phyloP scores from a whole-genome alignment of 2,329 filamentous ascomycete genomes.

The Emericellopsis atlantica region DNA sequence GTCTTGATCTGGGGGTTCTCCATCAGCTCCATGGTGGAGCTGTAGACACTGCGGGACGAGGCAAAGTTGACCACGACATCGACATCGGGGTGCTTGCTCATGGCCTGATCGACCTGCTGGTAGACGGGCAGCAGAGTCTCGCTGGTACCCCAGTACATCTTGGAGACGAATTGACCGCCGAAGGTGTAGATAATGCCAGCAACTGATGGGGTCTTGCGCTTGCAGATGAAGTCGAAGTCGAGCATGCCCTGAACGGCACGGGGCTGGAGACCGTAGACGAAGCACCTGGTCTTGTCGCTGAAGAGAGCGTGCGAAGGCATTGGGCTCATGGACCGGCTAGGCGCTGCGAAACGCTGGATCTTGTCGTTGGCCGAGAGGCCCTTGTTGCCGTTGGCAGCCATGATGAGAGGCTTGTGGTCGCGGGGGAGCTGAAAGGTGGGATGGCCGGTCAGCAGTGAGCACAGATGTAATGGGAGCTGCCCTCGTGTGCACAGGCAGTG shows the following conservation, averaged over 20 bases:
- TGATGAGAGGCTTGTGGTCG: slow-evolving; percentile 17
- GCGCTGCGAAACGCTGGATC: slow-evolving; percentile 89
- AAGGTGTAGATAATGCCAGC: slow-evolving; percentile 99
- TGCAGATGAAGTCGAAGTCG: slow-evolving; percentile 99
- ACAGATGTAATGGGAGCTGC: not conserved
- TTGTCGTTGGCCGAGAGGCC: slow-evolving; percentile 85
- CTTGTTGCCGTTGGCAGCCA: slow-evolving; percentile 40
- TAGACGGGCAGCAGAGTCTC: slow-evolving; percentile 98
- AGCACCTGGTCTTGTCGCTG: slow-evolving; percentile 99
- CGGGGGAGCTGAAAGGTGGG: not conserved
- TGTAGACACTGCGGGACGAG: slow-evolving; percentile 96
- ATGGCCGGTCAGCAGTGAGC: not conserved
- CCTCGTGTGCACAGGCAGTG: not conserved
- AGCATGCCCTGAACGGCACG: slow-evolving; percentile 87
- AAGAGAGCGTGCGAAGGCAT: slow-evolving; percentile 83
- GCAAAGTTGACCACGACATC: slow-evolving; percentile 99
- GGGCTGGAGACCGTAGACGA: slow-evolving; percentile 98
- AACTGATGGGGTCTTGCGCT: slow-evolving; percentile 89
- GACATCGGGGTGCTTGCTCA: slow-evolving; percentile 92
- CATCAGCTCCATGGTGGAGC: slow-evolving; percentile 98
- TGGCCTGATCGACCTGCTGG: slow-evolving; percentile 84
- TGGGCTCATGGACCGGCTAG: slow-evolving; percentile 85
- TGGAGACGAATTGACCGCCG: slow-evolving; percentile 99
- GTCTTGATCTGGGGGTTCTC: slow-evolving; percentile 93
- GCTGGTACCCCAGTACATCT: slow-evolving; percentile 99